Evolutionary conservation across 2,329 filamentous ascomycete genomes (phyloP), one percentile per base, ranked within the genome.

Genomic region (Monosporascus sp.): DNA sequence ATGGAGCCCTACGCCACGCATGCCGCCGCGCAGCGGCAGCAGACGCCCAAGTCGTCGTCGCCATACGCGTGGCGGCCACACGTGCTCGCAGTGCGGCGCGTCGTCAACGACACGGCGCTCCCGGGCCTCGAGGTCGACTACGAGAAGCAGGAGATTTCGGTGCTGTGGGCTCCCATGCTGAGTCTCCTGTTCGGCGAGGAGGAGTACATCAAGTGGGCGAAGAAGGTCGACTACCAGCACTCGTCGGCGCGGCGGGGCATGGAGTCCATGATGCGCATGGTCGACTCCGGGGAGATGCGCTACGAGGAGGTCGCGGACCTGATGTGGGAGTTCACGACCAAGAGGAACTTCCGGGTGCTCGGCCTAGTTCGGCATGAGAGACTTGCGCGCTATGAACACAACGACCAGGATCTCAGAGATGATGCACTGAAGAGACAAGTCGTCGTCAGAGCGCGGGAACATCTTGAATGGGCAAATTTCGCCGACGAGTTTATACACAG

Each of bases 41-140:
- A 22, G 22, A 26, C 11, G 24, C 2, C 7, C 22, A 52, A 19
- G 35, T 31, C 27, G 27, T 11, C 27, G 27, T 7, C 38, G 41
- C 11, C 38, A 19, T 48, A 55, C 37, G 51, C 16, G 16, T 24
- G 43, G 9, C 54, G 52, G 11, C 51, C 51, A 2, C 54, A 59
- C 40, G 50, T 54, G 16, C 38, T 59, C 4, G 46, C 49, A 11
- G 16, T 57, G 37, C 51, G 55, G 38, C 53, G 51, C 22, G 52
- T 54, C 20, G 55, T 48, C 26, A 57, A 59, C 38, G 57, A 59
- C 47, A 57, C 57, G 27, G 53, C 52, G 24, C 55, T 59, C 22
- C 55, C 57, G 8, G 49, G 49, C n/a, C 44, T 48, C 2, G 16
- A 51, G 27, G 37, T 57, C 22, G 51, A 57, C 44, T 52, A 44